Evolutionary conservation across 148 eudicot species (phyloP), one percentile per base, ranked within the genome.

Genomic region (Polygonum aviculare): DNA sequence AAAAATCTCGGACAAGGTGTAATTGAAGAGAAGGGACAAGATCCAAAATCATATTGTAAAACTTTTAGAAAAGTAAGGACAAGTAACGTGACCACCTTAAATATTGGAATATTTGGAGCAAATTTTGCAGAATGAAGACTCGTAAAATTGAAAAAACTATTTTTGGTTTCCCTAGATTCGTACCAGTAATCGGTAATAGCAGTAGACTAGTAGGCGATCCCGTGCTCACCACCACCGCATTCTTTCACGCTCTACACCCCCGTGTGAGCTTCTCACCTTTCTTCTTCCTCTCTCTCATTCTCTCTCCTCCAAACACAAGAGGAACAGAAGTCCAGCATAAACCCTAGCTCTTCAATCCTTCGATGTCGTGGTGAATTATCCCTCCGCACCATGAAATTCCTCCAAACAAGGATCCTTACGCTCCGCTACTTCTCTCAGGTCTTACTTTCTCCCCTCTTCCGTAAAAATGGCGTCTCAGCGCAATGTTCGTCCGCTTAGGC

Each of bases 381-480:
- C 7, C 44, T 38, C 21, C 4, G 72, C 45, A 4, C 19, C 44
- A 67, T 67, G 72, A 41, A 14, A 15, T 67, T 67, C 45, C 1
- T 67, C 72, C 44, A 67, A 6, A 36, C 77, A 72, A 75, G 76
- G 73, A 82, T 73, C 55, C 65, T 78, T 57, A 79, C 80, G 4
- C 76, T 81, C 59, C 76, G 84, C 73, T 57, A 71, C 74, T 69
- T 78, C 50, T 59, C 73, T 21, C 78, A 57, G 62, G 31, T 14
- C 71, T 11, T 35, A 26, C 12, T 51, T 38, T 54, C 55, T 57
- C 6, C 69, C 31, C 1, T 26, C 31, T 26, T 7, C 50, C 52
- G 12, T 22, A 72, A 22, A 7, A 21, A 19, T 10, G 9, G 6
- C 22, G 35, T 45, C 36, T 19, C 15, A 73, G 49, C 22, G 18